These are phyloP conservation scores for Picea abies DNA, from an alignment of 83 land plant genomes.

Conservation along the genomic window DNA sequence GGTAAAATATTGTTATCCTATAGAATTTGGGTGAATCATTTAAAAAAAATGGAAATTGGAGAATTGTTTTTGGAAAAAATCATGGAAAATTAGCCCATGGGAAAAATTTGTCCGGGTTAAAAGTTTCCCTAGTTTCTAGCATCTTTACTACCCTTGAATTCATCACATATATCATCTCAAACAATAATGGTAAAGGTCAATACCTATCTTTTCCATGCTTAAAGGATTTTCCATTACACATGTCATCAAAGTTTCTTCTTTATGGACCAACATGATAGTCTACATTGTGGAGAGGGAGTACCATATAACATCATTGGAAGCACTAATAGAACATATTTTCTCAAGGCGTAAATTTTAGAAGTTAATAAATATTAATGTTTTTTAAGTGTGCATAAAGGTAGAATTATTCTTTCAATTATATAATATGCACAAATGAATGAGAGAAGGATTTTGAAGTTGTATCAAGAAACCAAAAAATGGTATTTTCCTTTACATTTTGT, in stretches of 20 bases:
- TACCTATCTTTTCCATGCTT: not conserved
- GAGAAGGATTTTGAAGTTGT: constrained; percentile 41
- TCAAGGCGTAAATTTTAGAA: not conserved
- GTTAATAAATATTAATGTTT: not conserved
- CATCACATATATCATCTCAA: constrained; percentile 70
- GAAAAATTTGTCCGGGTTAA: too few species aligned
- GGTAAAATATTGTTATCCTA: too few species aligned
- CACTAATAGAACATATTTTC: not conserved
- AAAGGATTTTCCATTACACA: not conserved
- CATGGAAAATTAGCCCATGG: too few species aligned
- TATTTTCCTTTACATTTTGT: constrained; percentile 39
- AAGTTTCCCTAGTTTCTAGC: not conserved
- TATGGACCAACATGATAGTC: not conserved
- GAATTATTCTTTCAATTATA: constrained; percentile 18
- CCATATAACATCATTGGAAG: not conserved
- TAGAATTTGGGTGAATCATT: too few species aligned
- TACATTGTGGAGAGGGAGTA: not conserved
- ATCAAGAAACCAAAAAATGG: constrained; percentile 58
- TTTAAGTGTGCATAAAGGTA: constrained; percentile 22
- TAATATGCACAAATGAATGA: not conserved
- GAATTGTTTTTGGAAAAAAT: too few species aligned
- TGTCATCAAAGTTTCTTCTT: not conserved
- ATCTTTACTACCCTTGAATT: constrained; percentile 84
- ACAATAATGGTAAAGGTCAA: constrained; percentile 30
- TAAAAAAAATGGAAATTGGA: too few species aligned